Conservation (phyloP, 306 rosid species). For the Casuarina equisetifolia region DNA sequence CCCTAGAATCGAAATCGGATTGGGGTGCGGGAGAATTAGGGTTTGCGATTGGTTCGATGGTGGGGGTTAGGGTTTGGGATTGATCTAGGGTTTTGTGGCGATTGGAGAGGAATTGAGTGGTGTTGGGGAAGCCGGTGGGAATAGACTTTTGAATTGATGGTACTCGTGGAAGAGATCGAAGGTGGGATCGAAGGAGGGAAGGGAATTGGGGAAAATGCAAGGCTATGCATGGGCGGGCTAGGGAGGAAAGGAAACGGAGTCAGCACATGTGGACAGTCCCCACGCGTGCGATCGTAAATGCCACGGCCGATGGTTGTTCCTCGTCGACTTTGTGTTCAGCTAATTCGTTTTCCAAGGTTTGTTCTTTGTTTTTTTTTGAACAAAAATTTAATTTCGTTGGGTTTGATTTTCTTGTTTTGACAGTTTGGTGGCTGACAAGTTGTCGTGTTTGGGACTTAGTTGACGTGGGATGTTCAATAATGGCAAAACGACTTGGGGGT, state of each 20-base stretch:
- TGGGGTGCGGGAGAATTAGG: background rate
- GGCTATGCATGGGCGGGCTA: slow-evolving; percentile 87
- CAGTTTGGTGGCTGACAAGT: background rate
- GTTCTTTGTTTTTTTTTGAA: background rate
- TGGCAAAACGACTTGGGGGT: background rate
- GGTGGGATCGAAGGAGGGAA: slow-evolving; percentile 57
- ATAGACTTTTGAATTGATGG: slow-evolving; percentile 69
- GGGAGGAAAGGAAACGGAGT: slow-evolving; percentile 79
- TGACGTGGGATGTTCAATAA: background rate
- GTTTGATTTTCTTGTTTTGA: slow-evolving; percentile 9
- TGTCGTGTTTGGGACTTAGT: background rate
- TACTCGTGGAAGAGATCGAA: slow-evolving; percentile 53
- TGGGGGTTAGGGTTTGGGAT: slow-evolving; percentile 1
- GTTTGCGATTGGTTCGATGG: background rate
- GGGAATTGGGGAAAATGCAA: slow-evolving; percentile 61
- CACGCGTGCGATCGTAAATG: slow-evolving; percentile 76
- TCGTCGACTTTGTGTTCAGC: slow-evolving; percentile 5
- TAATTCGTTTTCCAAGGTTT: slow-evolving; percentile 17
- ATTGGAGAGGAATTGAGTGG: background rate
- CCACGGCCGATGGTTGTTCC: slow-evolving; percentile 40
- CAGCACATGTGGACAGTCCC: slow-evolving; percentile 99
- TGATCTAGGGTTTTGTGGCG: slow-evolving; percentile 10
- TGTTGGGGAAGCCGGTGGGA: background rate
- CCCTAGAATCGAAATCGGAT: background rate
- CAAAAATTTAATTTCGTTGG: background rate